A percentile compares a stretch with the other conserved stretches of the same genome.
Evolutionary conservation across 352 stramenopile species (phyloP).

Genomic region (Globisporangium paroecandrum): DNA sequence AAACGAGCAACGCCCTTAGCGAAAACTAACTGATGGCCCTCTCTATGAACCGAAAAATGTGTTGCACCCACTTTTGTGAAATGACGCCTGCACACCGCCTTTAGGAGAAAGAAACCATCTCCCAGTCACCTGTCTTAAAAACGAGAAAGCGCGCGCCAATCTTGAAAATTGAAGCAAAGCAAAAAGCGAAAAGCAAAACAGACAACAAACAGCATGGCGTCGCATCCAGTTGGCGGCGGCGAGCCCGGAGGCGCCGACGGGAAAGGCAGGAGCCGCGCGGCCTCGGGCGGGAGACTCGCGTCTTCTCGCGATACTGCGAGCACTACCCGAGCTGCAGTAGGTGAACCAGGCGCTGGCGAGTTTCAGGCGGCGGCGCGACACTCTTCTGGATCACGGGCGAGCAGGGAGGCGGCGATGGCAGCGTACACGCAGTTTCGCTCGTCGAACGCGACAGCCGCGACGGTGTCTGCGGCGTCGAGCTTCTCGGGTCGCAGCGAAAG

Average conservation of each 20-base stretch:
- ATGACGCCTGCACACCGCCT: too few species aligned
- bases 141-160: conserved; percentile 2
- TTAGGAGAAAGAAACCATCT: too few species aligned
- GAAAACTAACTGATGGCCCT: too few species aligned
- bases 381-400: conserved; percentile 6
- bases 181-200: neutral
- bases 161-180: conserved; percentile 6
- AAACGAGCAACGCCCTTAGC: too few species aligned
- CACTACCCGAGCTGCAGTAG: neutral
- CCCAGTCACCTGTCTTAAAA: neutral
- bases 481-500: conserved; percentile 8
- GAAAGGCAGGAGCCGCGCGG: neutral
- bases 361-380: neutral
- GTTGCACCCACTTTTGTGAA: too few species aligned
- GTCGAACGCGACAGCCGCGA: conserved; percentile 10
- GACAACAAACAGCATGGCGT: neutral
- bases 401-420: conserved; percentile 11
- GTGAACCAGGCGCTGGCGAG: neutral
- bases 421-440: conserved; percentile 16
- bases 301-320: neutral
- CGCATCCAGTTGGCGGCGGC: conserved; percentile 7
- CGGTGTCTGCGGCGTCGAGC: conserved; percentile 6
- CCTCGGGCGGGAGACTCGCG: neutral
- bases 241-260: neutral
- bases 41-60: too few species aligned